Conservation (phyloP, 1,284 basidiomycete species). For the Rhodotorula sp. region DNA sequence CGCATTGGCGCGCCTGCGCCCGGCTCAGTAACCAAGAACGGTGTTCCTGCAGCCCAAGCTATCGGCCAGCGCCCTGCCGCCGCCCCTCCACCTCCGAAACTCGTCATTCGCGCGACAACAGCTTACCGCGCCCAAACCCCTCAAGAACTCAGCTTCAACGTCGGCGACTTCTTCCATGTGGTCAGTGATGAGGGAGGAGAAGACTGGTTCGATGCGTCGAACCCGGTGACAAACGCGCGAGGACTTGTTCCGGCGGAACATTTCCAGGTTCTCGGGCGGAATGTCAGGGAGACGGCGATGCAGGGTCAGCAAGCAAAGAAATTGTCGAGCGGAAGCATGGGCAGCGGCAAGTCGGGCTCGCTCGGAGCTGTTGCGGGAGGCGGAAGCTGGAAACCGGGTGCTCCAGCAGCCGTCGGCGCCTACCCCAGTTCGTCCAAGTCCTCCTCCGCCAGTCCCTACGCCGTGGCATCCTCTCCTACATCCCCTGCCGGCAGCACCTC, state of each 20-base stretch:
- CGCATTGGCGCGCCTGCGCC: constrained; percentile 36
- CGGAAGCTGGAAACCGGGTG: background rate
- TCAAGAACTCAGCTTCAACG: constrained; percentile 83
- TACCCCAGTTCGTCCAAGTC: background rate
- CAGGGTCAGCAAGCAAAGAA: constrained; percentile 21
- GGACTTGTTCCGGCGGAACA: constrained; percentile 81
- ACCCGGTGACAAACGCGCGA: constrained; percentile 85
- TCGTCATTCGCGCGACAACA: constrained; percentile 84
- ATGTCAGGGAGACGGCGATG: constrained; percentile 40
- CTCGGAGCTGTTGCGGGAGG: constrained; percentile 6
- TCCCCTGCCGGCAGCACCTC: background rate
- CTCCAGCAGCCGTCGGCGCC: background rate
- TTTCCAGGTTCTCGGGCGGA: constrained; percentile 64
- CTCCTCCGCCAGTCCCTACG: background rate
- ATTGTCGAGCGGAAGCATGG: constrained; percentile 11
- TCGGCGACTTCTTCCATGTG: constrained; percentile 98
- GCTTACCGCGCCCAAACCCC: constrained; percentile 70
- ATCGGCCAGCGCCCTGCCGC: constrained; percentile 18
- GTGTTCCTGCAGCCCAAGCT: background rate
- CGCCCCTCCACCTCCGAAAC: constrained; percentile 71
- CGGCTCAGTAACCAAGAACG: constrained; percentile 11
- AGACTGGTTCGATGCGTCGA: constrained; percentile 53
- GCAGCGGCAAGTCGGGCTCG: constrained; percentile 22
- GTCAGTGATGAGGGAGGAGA: constrained; percentile 64
- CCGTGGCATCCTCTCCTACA: background rate